Base-by-base conservation (phyloP, 2,329 filamentous ascomycete genomes). In the Penicillium sp. region DNA sequence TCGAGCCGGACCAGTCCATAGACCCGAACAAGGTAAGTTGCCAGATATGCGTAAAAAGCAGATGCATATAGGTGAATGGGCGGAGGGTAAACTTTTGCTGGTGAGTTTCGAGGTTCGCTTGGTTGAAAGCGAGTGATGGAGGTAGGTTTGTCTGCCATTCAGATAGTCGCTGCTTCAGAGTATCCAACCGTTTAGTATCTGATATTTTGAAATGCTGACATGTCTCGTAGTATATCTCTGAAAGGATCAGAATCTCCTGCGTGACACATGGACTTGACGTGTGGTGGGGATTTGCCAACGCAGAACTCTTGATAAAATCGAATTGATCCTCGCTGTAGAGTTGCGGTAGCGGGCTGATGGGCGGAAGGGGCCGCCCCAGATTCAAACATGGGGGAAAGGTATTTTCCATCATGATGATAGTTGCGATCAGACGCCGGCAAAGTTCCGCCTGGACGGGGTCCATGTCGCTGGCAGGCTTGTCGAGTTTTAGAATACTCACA, bases 381-480 rank as follows among this genome's bases (percentile, higher is more conserved):
- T 41, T 41, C 30, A 23, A 41, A 21, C 21, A 13, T 8, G n/a
- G 31, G n/a, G 50, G 30, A 41, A 52, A 52, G 1, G 7, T 41
- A 21, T 52, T 19, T 31, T 41, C 30, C 30, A 52, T 41, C 19
- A 41, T 15, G 31, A 23, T 5, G 23, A 41, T 21, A 4, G n/a
- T 41, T n/a, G 50, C 31, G 19, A 41, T 41, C 6, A 21, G 38
- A 15, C n/a, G 50, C 23, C 30, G n/a, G 13, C 50, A 52, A 21
- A 41, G 17, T 23, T 41, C 30, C 7, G 49, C 30, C 31, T 52
- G 50, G 7, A 38, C 30, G 8, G 50, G 17, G 7, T 38, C 50
- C 50, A 41, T 41, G 50, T 52, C 30, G 31, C n/a, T 52, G 9
- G 50, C 30, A 7, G 31, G 50, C 31, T 52, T 30, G 50, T 52